These are phyloP conservation scores for Westerdykella ornata DNA, from an alignment of 2,329 filamentous ascomycete species.

Conservation along the genomic window DNA sequence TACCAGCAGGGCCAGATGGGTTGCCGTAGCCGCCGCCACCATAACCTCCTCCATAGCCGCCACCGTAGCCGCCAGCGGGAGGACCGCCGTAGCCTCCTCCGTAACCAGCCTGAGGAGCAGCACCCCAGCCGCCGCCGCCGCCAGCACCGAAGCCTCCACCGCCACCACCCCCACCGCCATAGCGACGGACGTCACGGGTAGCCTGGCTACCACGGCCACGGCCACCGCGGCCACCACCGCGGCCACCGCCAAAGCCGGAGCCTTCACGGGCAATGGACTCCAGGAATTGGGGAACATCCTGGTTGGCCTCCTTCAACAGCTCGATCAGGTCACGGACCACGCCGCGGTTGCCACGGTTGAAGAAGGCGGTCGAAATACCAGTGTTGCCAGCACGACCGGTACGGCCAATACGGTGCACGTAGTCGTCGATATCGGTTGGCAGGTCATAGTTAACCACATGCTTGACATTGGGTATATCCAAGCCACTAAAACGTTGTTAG, in stretches of 20 bases:
- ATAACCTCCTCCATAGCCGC: constrained; percentile 49
- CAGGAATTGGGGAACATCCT: constrained; percentile 88
- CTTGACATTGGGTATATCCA: constrained; percentile 93
- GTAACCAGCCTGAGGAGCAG: constrained; percentile 24
- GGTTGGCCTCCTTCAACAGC: constrained; percentile 97
- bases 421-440: constrained; percentile 98
- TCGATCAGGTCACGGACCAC: constrained; percentile 94
- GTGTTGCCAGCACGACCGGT: constrained; percentile 99
- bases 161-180: constrained; percentile 50
- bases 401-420: constrained; percentile 99
- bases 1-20: constrained; percentile 56
- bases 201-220: constrained; percentile 62
- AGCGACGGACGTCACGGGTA: constrained; percentile 78
- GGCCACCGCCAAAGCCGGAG: constrained; percentile 67
- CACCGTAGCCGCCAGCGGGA: constrained; percentile 46
- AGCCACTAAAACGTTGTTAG: constrained; percentile 35
- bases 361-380: constrained; percentile 96
- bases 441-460: constrained; percentile 99
- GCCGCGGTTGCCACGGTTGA: constrained; percentile 98
- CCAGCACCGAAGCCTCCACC: constrained; percentile 43
- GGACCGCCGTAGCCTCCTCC: constrained; percentile 41
- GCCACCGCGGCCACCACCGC: constrained; percentile 56
- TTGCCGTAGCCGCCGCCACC: constrained; percentile 55
- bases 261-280: constrained; percentile 97
- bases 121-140: constrained; percentile 40